Evolutionary conservation across 2,329 filamentous ascomycete genomes (phyloP).

Genomic region (Aspergillus tubingensis): DNA sequence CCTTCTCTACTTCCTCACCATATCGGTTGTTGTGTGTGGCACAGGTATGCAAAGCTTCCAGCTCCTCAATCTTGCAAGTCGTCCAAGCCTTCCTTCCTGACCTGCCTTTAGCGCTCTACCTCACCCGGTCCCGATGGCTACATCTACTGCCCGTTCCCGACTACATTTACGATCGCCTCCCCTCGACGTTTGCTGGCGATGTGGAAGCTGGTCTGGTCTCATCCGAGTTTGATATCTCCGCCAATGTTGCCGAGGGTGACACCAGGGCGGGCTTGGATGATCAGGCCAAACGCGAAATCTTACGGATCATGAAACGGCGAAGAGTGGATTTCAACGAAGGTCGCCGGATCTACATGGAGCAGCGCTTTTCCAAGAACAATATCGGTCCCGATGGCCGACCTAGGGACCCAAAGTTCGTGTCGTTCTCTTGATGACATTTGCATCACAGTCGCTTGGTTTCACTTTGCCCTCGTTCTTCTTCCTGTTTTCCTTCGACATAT

Average conservation of each 20-base stretch:
- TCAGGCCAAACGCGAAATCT: slow-evolving; percentile 75
- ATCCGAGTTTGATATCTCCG: slow-evolving; percentile 76
- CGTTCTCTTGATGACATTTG: slow-evolving; percentile 66
- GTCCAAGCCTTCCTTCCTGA: slow-evolving; percentile 11
- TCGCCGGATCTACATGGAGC: slow-evolving; percentile 79
- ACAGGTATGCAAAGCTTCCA: slow-evolving; percentile 58
- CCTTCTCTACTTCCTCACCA: slow-evolving; percentile 74
- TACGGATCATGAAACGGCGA: slow-evolving; percentile 85
- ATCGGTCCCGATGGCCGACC: slow-evolving; percentile 87
- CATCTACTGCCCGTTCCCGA: slow-evolving; percentile 65
- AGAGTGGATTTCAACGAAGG: slow-evolving; percentile 89
- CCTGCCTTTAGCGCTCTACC: slow-evolving; percentile 64
- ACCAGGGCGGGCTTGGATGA: slow-evolving; percentile 78
- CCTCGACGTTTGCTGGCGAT: slow-evolving; percentile 76
- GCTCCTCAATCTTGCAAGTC: neutral
- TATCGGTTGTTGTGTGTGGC: slow-evolving; percentile 69
- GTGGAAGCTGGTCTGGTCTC: slow-evolving; percentile 85
- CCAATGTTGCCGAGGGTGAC: slow-evolving; percentile 80
- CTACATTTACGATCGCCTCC: slow-evolving; percentile 76
- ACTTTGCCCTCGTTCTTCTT: slow-evolving; percentile 5
- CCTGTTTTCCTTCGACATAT: neutral
- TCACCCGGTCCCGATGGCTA: slow-evolving; percentile 78
- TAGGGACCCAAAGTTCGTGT: slow-evolving; percentile 92
- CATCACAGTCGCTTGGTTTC: slow-evolving; percentile 5
- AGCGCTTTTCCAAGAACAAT: slow-evolving; percentile 79